Conservation (phyloP, 805 yeast species). For the Candida parachauliodes region DNA sequence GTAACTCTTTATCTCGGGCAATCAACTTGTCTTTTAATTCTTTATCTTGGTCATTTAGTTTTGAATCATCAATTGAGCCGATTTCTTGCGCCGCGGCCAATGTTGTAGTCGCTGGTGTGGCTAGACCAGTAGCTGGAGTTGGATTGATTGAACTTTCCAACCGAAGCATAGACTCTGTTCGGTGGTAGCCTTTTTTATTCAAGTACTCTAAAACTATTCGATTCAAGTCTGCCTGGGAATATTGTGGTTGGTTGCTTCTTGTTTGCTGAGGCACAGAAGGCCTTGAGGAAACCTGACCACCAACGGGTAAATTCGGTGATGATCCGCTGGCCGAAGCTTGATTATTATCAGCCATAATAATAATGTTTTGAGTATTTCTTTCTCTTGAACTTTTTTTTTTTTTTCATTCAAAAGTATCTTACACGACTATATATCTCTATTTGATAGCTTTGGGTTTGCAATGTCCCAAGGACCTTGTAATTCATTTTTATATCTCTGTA, state of each 20-base stretch:
- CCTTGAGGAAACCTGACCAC: too few species aligned
- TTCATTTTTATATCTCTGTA: constrained; percentile 81
- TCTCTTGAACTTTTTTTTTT: constrained; percentile 2
- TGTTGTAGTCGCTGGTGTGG: constrained; percentile 41
- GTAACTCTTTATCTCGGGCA: constrained; percentile 29
- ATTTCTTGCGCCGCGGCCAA: constrained; percentile 32
- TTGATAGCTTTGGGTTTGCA: constrained; percentile 54
- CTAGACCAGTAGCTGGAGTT: constrained; percentile 47
- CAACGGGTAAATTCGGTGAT: too few species aligned
- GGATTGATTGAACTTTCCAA: constrained; percentile 72
- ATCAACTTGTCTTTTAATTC: constrained; percentile 25
- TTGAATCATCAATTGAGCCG: neutral
- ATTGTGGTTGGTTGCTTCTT: constrained; percentile 38
- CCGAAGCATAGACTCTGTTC: constrained; percentile 91
- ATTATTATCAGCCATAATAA: neutral
- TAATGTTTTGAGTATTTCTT: too few species aligned
- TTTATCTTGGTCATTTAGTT: constrained; percentile 19
- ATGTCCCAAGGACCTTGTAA: constrained; percentile 93
- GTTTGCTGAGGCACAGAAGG: constrained; percentile 9
- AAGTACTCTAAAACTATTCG: constrained; percentile 89
- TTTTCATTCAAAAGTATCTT: neutral
- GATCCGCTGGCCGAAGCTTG: too few species aligned
- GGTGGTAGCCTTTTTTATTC: constrained; percentile 88
- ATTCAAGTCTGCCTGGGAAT: constrained; percentile 84
- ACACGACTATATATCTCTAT: constrained; percentile 5